Base-by-base conservation (phyloP, 2,329 filamentous ascomycete species). In the Diaporthe citriasiana region DNA sequence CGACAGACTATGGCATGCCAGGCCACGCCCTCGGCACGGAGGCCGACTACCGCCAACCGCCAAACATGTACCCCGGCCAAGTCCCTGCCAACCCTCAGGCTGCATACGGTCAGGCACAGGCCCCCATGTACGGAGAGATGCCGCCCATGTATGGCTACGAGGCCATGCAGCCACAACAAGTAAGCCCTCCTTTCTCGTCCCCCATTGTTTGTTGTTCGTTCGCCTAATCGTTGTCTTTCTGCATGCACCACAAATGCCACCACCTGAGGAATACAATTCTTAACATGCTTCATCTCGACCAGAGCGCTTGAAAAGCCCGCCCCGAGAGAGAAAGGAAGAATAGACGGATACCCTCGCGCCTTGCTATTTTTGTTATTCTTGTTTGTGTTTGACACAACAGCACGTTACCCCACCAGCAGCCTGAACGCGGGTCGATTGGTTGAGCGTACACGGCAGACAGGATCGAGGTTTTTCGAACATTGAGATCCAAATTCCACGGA, bases 121-220 rank as follows among this genome's bases (percentile, higher is more conserved):
- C 93, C 74, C 87, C 91, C 76, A 97, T 98, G 89, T 98, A 95
- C 80, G 89, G 92, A 72, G 92, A 93, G 73, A 92, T 95, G 83
- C 92, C 94, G 76, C 91, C 91, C 76, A 98, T 98, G 88, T 98
- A 98, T 78, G 89, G 89, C 51, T 97, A 97, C 82, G 89, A 92
- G 19, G 86, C 91, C 76, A 94, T 98, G 89, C 92, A 93, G 78
- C 90, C 93, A 77, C 95, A 97, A 83, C 94, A 95, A 87, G 94
- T 95, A 87, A 82, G 89, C 84, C n/a, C 30, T 30, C 33, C 25
- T 63, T 70, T 56, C 65, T 73, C 42, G 5, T 13, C 45, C n/a
- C 50, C 47, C n/a, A 12, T 27, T 40, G 50, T 71, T 53, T 66
- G 63, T 65, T 35, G 40, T 50, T 75, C 27, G 53, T 57, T 47